These are phyloP conservation scores for Clitoria ternatea DNA, from an alignment of 306 rosid species.

Conservation along the genomic window DNA sequence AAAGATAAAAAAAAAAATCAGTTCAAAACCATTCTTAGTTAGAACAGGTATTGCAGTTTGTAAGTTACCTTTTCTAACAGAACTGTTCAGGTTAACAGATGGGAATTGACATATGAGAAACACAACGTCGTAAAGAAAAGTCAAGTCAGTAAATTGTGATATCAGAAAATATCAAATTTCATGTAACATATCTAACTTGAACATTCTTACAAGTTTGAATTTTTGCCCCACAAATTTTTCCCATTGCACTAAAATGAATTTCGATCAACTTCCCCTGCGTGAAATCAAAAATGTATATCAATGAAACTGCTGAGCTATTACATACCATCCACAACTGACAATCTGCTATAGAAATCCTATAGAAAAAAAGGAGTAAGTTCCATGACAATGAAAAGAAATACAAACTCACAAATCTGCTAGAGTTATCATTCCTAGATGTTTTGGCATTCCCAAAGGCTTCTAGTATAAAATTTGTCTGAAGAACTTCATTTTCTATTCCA, in stretches of 20 bases:
- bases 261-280: constrained; percentile 90
- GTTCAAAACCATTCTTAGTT: too few relatives aligned
- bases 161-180: constrained; percentile 9
- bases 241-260: constrained; percentile 66
- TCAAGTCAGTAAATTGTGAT: constrained; percentile 45
- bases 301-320: constrained; percentile 17
- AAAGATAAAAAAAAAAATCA: constrained; percentile 22
- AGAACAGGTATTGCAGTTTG: too few relatives aligned
- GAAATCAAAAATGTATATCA: constrained; percentile 25
- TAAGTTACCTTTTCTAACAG: constrained; percentile 84
- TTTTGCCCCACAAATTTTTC: constrained; percentile 78
- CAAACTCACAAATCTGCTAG: constrained; percentile 94
- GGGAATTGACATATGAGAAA: constrained; percentile 37
- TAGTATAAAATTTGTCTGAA: constrained; percentile 64
- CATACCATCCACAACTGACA: constrained; percentile 5
- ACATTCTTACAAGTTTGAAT: constrained; percentile 81
- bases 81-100: constrained; percentile 41
- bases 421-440: constrained; percentile 76
- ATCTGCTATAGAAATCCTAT: constrained; percentile 3
- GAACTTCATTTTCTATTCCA: constrained; percentile 63
- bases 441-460: constrained; percentile 98
- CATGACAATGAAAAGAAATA: constrained; percentile 17
- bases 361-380: constrained; percentile 4
- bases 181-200: constrained; percentile 16
- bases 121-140: constrained; percentile 22